Percentiles rank a stretch among this genome's conserved stretches.
phyloP scores from a whole-genome alignment of 345 rosid species.

The Eucalyptus dawsonii region DNA sequence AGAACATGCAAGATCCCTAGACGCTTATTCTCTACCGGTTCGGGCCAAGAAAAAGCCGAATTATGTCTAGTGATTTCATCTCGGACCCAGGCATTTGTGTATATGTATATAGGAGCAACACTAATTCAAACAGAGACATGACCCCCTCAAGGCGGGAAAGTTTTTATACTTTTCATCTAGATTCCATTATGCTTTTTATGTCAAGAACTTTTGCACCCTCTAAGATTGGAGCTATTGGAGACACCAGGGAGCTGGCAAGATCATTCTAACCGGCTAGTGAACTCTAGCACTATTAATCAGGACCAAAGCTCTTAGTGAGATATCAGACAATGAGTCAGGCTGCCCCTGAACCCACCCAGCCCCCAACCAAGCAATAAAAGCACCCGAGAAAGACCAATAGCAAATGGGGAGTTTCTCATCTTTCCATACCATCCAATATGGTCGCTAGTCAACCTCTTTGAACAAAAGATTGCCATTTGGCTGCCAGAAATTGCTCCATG shows the following conservation, averaged over 20 bases:
- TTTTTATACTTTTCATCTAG: neutral
- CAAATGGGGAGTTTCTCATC: neutral
- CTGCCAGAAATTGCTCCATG: neutral
- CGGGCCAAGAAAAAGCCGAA: neutral
- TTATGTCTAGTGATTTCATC: neutral
- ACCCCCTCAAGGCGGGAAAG: neutral
- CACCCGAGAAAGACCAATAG: neutral
- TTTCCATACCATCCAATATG: neutral
- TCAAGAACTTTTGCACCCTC: neutral
- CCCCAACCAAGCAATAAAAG: neutral
- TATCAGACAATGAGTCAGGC: neutral
- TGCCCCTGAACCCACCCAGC: neutral
- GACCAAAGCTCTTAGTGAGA: neutral
- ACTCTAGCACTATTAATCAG: neutral
- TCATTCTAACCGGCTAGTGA: neutral
- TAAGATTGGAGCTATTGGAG: neutral
- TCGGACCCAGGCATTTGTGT: neutral
- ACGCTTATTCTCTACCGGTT: neutral
- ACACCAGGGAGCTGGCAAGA: neutral
- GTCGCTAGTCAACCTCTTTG: neutral
- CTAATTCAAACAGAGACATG: neutral
- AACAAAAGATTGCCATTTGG: neutral
- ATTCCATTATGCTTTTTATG: neutral
- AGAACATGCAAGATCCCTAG: neutral
- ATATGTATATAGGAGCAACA: neutral